These are phyloP conservation scores for Elsinoe batatas DNA, from an alignment of 2,329 filamentous ascomycete species.

Conservation along the genomic window DNA sequence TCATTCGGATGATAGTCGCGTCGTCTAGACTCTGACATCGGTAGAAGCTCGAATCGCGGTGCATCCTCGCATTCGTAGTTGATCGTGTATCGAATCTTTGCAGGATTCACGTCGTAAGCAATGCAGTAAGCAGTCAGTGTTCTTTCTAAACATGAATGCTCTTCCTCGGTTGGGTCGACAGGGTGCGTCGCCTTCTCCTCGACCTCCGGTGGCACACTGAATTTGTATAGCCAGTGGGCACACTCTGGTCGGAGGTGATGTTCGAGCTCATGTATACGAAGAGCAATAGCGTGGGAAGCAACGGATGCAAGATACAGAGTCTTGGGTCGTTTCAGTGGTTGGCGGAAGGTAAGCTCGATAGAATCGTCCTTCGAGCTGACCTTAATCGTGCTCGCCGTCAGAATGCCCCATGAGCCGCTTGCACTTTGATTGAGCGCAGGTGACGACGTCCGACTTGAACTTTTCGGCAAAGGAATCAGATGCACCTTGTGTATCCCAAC, in stretches of 20 bases:
- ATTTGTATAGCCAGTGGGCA: slow-evolving; percentile 52
- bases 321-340: slow-evolving; percentile 46
- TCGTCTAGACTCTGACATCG: slow-evolving; percentile 42
- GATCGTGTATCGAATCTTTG: slow-evolving; percentile 55
- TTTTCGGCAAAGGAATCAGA: slow-evolving; percentile 54
- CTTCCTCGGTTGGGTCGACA: slow-evolving; percentile 46
- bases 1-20: slow-evolving; percentile 51
- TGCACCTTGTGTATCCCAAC: slow-evolving; percentile 62
- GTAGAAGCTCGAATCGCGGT: slow-evolving; percentile 55
- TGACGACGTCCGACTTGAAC: slow-evolving; percentile 42
- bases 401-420: slow-evolving; percentile 51
- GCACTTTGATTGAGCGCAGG: slow-evolving; percentile 35
- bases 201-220: slow-evolving; percentile 48
- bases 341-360: slow-evolving; percentile 53
- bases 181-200: slow-evolving; percentile 42
- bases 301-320: slow-evolving; percentile 54
- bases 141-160: slow-evolving; percentile 52
- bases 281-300: slow-evolving; percentile 54
- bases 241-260: slow-evolving; percentile 57
- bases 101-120: slow-evolving; percentile 57
- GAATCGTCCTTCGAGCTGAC: slow-evolving; percentile 55
- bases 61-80: slow-evolving; percentile 55
- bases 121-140: slow-evolving; percentile 61
- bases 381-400: slow-evolving; percentile 50
- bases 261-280: slow-evolving; percentile 50